Evolutionary conservation across 768 basidiomycete genomes (phyloP), one percentile per base, ranked within the genome.

Genomic region (Sistotremastrum suecicum): DNA sequence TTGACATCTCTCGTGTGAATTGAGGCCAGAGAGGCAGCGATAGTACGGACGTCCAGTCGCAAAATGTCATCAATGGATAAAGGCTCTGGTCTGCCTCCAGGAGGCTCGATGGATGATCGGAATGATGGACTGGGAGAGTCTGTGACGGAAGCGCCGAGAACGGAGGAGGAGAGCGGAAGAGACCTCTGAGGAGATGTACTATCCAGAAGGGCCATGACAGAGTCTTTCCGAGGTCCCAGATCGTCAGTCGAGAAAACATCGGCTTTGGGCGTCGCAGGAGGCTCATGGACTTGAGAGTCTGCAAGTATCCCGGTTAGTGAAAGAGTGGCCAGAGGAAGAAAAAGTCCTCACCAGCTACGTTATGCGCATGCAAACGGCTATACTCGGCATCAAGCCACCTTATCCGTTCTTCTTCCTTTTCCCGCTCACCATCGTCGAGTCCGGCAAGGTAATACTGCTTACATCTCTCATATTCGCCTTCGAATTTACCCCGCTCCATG

Each of bases 371-470:
- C 48, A 70, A 75, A 35, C 69, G 60, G 42, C 83, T 54, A 51
- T 88, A 89, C 56, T 79, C 73, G 10, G 65, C 67, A 0, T 74
- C 76, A 42, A 88, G 64, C 82, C 83, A 84, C 8, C 56, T 59
- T 2, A 83, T 75, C 39, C 78, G 66, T 33, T 58, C 48, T 31
- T 65, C 68, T 47, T 65, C 62, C 20, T 62, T 63, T 37, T 60
- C 62, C 44, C 58, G 63, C 39, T 49, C 47, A 34, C 63, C 63
- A 20, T 67, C 68, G 1, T 62, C 60, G 1, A 75, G 73, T 0
- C 80, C 80, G 32, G 64, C 68, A 34, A 85, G 65, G 42, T 85
- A 68, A 60, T 76, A 80, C 1, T 69, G 68, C 55, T 77, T 80
- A 50, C 78, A 78, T 32, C 83, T 68, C 32, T 71, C 61, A 41